Base-by-base conservation (phyloP, 23 red algal species). In the Agarophyton chilense region DNA sequence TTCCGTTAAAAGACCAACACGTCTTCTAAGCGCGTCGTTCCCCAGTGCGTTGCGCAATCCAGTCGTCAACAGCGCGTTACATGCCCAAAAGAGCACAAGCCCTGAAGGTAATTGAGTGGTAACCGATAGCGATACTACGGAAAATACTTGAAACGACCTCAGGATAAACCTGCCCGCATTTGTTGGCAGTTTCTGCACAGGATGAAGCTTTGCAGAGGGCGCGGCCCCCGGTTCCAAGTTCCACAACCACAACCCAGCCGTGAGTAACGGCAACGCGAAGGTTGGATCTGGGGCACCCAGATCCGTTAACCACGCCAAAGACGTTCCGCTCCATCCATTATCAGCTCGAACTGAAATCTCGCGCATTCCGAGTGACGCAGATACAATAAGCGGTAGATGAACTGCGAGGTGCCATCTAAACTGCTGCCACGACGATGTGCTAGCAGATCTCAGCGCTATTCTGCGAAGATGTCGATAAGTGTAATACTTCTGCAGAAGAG, bases 381-480 rank as follows among this genome's bases (percentile, higher is more conserved):
- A 43, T 17, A 92, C 22, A 53, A 92, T 39, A n/a, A 82, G 54
- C 19, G 89, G 77, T n/a, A 76, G 11, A 36, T 92, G 76, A 17
- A 76, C 50, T 12, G 66, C 57, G 40, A 83, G 78, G 42, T 82
- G 58, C 77, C 78, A 92, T 11, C 35, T 57, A 32, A 76, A 63
- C 25, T 79, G 78, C 40, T 73, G 79, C 36, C 32, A 56, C n/a
- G 89, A 54, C 7, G 89, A 83, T 18, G 89, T 92, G 21, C 79
- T 64, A 12, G 79, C 89, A 14, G 89, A 83, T 22, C 78, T 63
- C 65, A 92, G 55, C 24, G 79, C 70, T 21, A 92, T n/a, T 44
- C 18, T 17, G 44, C 79, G 78, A 0, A 92, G 79, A 41, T 79
- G 89, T 22, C 89, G 89, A 58, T 76, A 92, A 51, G 89, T 74